These are phyloP conservation scores for Xylaria hypoxylon DNA, from an alignment of 2,329 filamentous ascomycete species.

Conservation along the genomic window DNA sequence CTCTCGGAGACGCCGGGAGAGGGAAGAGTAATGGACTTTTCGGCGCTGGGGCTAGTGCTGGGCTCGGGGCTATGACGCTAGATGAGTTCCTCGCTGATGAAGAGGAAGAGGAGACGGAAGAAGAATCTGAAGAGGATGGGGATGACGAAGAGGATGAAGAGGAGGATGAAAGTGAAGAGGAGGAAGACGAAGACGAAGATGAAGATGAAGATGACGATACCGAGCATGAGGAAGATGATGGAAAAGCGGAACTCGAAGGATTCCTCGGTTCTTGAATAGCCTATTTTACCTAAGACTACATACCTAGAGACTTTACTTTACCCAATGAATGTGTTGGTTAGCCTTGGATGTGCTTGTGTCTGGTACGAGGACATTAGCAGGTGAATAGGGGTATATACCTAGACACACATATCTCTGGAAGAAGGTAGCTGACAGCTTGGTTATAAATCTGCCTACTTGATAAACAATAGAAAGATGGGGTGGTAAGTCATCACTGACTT, in stretches of 20 bases:
- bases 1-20: slow-evolving; percentile 68
- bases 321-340: background rate
- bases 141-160: slow-evolving; percentile 61
- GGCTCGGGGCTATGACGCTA: slow-evolving; percentile 78
- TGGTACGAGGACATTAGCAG: background rate
- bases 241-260: slow-evolving; percentile 56
- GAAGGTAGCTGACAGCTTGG: background rate
- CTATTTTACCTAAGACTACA: background rate
- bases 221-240: slow-evolving; percentile 56
- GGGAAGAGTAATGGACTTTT: slow-evolving; percentile 61
- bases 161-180: slow-evolving; percentile 58
- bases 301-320: slow-evolving; percentile 4
- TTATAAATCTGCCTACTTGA: background rate
- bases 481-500: background rate
- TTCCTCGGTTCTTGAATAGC: slow-evolving; percentile 52
- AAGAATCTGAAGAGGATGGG: slow-evolving; percentile 56
- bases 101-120: slow-evolving; percentile 62
- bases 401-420: background rate
- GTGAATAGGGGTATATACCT: background rate
- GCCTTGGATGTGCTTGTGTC: background rate
- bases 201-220: slow-evolving; percentile 50
- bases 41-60: slow-evolving; percentile 41
- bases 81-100: slow-evolving; percentile 88
- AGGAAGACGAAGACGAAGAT: slow-evolving; percentile 53
- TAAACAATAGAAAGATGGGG: background rate